Base-by-base conservation (phyloP, 2,329 filamentous ascomycete species). In the Microdochium nivale region DNA sequence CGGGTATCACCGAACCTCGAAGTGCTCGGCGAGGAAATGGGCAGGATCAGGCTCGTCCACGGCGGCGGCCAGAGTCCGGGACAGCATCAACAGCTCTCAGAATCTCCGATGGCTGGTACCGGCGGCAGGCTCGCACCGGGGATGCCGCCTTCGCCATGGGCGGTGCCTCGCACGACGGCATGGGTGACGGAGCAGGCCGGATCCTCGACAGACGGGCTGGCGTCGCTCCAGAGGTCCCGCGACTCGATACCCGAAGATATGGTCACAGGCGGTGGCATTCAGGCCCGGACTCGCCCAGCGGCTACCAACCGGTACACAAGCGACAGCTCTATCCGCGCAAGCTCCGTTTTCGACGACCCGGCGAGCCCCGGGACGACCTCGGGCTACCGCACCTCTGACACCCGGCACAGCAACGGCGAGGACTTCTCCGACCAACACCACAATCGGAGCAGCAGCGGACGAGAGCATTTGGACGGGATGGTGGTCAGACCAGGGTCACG, bases 161-260 rank as follows among this genome's bases (percentile, higher is more conserved):
- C 40, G 19, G 19, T 44, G 16, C 47, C 51, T 10, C 33, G 51
- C 14, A 52, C 48, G 40, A 52, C 35, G 13, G 51, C 48, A 47
- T 52, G 51, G 51, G 51, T 52, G 11, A 46, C 37, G 27, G 51
- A 52, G 25, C 51, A 52, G 35, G 19, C 48, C 25, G 23, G 23
- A n/a, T n/a, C n/a, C 40, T 44, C 40, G 10, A 13, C 35, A 4
- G 19, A 11, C 21, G 40, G 19, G 23, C n/a, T n/a, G n/a, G 16
- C 40, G 5, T 30, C 47, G 10, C 37, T 25, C n/a, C 25, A 10
- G 32, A 25, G 33, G 24, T 24, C 24, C 7, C 35, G 23, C 13
- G 25, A 35, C 47, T 32, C 25, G 21, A 44, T 14, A n/a, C 47
- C 27, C 24, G 32, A 35, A 21, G 50, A 35, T 11, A 44, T 25